These are phyloP conservation scores for Beauveria pseudobassiana DNA, from an alignment of 2,329 filamentous ascomycete species.

Conservation along the genomic window DNA sequence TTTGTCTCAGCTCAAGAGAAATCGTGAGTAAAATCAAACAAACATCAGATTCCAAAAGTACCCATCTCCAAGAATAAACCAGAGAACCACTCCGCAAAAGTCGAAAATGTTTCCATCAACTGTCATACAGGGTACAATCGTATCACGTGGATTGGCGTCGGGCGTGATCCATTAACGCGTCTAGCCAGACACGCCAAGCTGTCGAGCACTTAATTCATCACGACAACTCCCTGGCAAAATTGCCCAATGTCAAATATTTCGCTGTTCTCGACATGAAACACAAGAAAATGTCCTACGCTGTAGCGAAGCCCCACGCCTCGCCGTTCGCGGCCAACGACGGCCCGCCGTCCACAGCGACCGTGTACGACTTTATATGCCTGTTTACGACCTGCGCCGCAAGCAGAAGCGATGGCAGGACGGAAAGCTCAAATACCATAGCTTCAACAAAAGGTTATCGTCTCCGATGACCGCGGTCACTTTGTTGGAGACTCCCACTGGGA, in stretches of 20 bases:
- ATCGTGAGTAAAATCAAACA: too few species aligned
- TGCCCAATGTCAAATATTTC: neutral
- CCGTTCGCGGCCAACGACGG: neutral
- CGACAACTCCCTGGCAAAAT: constrained; percentile 15
- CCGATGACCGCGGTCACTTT: constrained; percentile 72
- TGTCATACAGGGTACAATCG: neutral
- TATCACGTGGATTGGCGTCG: constrained; percentile 13
- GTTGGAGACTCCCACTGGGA: constrained; percentile 82
- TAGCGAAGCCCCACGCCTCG: constrained; percentile 9
- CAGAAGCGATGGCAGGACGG: constrained; percentile 94
- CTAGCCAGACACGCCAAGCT: neutral
- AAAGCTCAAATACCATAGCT: constrained; percentile 76
- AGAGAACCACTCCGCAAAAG: too few species aligned
- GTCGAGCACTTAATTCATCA: neutral
- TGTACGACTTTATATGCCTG: constrained; percentile 77
- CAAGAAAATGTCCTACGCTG: constrained; percentile 9
- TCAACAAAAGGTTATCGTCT: constrained; percentile 91
- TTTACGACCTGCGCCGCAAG: constrained; percentile 81
- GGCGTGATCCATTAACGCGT: constrained; percentile 10
- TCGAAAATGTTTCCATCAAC: too few species aligned
- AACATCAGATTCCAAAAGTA: too few species aligned
- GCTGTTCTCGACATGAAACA: neutral
- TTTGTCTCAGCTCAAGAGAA: too few species aligned
- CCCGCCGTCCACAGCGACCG: constrained; percentile 55
- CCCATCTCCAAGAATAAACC: too few species aligned